Conservation (phyloP, 352 stramenopile genomes). For the Phytophthora pisi region DNA sequence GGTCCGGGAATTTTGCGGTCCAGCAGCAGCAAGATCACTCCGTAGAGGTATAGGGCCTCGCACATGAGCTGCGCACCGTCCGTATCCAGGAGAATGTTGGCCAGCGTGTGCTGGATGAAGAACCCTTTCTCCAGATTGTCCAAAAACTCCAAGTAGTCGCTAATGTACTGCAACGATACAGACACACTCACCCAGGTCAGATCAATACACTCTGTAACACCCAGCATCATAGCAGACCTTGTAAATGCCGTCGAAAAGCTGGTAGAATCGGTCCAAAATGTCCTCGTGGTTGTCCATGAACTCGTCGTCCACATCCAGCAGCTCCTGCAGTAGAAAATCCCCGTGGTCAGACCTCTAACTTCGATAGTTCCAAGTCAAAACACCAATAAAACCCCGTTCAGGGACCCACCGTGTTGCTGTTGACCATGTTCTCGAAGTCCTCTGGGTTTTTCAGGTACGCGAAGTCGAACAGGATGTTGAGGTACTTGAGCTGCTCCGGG, state of each 20-base stretch:
- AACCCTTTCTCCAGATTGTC: constrained; percentile 93
- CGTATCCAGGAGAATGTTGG: constrained; percentile 93
- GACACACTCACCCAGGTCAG: not conserved
- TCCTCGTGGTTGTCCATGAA: constrained; percentile 91
- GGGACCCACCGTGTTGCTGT: constrained; percentile 84
- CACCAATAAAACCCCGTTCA: not conserved
- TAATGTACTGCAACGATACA: constrained; percentile 74
- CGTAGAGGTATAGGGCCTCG: constrained; percentile 95
- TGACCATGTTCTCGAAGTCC: constrained; percentile 94
- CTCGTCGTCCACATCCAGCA: constrained; percentile 92
- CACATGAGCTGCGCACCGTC: constrained; percentile 95
- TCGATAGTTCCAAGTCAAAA: constrained; percentile 1
- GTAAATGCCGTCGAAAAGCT: constrained; percentile 90
- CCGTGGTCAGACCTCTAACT: not conserved
- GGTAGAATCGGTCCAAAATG: constrained; percentile 89
- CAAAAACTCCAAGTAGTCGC: constrained; percentile 92
- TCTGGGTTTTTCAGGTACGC: constrained; percentile 95
- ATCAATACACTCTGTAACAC: not conserved
- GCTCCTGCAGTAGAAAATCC: constrained; percentile 41
- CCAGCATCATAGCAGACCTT: constrained; percentile 45
- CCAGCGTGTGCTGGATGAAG: constrained; percentile 96
- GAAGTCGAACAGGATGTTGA: constrained; percentile 96
- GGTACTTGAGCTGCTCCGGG: constrained; percentile 89
- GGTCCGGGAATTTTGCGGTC: constrained; percentile 91
- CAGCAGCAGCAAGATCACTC: constrained; percentile 94